Base-by-base conservation (phyloP, 768 basidiomycete genomes). In the Lactarius sanguifluus region DNA sequence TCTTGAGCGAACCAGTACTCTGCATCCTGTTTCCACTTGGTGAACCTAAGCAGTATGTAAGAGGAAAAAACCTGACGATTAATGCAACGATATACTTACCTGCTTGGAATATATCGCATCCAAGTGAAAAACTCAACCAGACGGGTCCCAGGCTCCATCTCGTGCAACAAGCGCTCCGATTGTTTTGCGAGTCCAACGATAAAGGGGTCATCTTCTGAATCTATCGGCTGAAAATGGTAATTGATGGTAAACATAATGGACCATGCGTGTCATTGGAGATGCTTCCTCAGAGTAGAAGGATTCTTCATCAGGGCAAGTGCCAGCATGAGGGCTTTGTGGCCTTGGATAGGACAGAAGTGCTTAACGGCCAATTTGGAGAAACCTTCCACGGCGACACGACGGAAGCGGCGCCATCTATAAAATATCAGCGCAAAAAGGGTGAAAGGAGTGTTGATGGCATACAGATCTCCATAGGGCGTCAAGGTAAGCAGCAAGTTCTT, bases 331-430 rank as follows among this genome's bases (percentile, higher is more conserved):
- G 75, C 75, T 70, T 79, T 76, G 40, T 64, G 59, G 54, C 75
- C 73, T 50, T 77, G 73, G 36, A 76, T 70, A 12, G 70, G 68
- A 15, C 69, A 64, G 65, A 76, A 76, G 13, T 70, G 62, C 47
- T 62, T 59, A 34, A 76, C 71, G 25, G 20, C 60, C 63, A 41
- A 71, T 74, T n/a, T 74, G 73, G 45, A 75, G 69, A n/a, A 72
- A 34, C 59, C 67, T 67, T 61, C 64, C 70, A 32, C 73, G 61
- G 50, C 73, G 61, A 36, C 30, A n/a, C 73, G 71, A 55, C 75
- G 65, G 59, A 69, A 72, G 57, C 72, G 72, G 40, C 72, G 72
- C 64, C 73, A 73, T 15, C 67, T 40, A 58, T 7, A 12, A 38
- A n/a, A n/a, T 36, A 6, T 40, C n/a, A 58, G 47, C 5, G 10